A percentile compares a stretch with the other conserved stretches of the same genome.
phyloP scores from a whole-genome alignment of 768 basidiomycete species.

The Tylopilus subfusipes region DNA sequence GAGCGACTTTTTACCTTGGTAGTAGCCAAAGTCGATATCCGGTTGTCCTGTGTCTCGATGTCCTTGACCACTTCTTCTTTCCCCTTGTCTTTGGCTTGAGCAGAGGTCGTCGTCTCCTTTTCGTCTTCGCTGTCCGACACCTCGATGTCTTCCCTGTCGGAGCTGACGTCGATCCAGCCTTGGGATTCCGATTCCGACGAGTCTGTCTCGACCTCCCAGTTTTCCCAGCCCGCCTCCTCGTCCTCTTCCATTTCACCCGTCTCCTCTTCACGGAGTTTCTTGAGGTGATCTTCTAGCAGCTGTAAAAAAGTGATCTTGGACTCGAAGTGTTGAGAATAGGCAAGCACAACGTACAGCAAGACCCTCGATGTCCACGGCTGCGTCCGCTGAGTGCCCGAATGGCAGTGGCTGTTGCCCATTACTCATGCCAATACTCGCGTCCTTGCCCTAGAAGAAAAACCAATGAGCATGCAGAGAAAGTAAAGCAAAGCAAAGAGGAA shows the following conservation, averaged over 20 bases:
- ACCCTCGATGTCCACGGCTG: slow-evolving; percentile 85
- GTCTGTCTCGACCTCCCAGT: slow-evolving; percentile 85
- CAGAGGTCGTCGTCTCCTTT: slow-evolving; percentile 22
- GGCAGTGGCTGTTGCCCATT: slow-evolving; percentile 64
- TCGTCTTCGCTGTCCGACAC: slow-evolving; percentile 88
- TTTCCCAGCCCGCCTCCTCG: slow-evolving; percentile 74
- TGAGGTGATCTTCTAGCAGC: slow-evolving; percentile 87
- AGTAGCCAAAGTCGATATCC: slow-evolving; percentile 68
- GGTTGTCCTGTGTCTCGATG: slow-evolving; percentile 30
- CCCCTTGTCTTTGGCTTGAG: slow-evolving; percentile 4
- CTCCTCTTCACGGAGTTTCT: slow-evolving; percentile 63
- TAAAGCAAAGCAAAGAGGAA: background rate
- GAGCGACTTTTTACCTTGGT: slow-evolving; percentile 55
- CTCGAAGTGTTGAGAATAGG: background rate
- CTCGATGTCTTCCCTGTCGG: slow-evolving; percentile 64
- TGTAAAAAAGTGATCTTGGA: slow-evolving; percentile 26
- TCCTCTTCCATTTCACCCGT: slow-evolving; percentile 54
- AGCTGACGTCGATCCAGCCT: slow-evolving; percentile 79
- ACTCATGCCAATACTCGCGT: slow-evolving; percentile 75
- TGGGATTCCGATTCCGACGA: slow-evolving; percentile 54
- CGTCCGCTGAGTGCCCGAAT: slow-evolving; percentile 75
- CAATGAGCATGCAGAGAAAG: background rate
- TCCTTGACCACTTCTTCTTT: slow-evolving; percentile 13
- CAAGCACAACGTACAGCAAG: slow-evolving; percentile 57
- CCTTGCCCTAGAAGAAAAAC: slow-evolving; percentile 66